Evolutionary conservation across 2,329 filamentous ascomycete genomes (phyloP), one percentile per base, ranked within the genome.

Genomic region (Verticillium tricorpus): DNA sequence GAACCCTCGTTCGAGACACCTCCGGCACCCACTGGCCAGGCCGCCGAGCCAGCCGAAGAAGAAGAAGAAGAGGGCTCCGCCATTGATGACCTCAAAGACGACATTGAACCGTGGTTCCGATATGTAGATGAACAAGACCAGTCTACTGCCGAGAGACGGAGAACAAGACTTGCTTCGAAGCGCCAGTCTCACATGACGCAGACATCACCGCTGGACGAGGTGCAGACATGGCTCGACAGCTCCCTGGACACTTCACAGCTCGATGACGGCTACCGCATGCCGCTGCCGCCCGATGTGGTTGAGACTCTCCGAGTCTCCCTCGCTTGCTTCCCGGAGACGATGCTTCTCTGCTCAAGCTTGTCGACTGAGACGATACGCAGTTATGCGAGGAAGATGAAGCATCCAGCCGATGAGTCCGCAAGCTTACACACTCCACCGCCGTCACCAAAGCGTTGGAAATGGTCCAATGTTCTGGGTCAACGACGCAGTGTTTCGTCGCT

Each of bases 241-340:
- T 63, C 64, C 2, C 57, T 65, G 57, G 63, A 66, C 56, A 56
- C 64, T 2, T 35, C 61, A 15, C 61, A 59, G 0, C 57, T 58
- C 1, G 64, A 63, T 19, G 64, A 66, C 1, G 45, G 45, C n/a
- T 32, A 56, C 22, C 56, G 66, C 39, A 57, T 86, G 6, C 84
- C 81, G 1, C 73, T 87, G 0, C 82, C 83, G 0, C 78, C 80
- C 1, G 78, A 85, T 31, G 76, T 85, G 2, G 70, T 86, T 50
- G 83, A 87, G 62, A 84, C 78, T 0, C 73, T 87, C 4, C 75
- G 80, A 32, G 77, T 85, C 6, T 84, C 80, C 0, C 79, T 85
- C 12, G 74, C 78, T 5, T 85, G 82, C 66, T 87, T 87, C 64
- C 84, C 84, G 0, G 83, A 85, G 65, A 85, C 83, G 1, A 85